A percentile compares a stretch with the other conserved stretches of the same genome.
These are phyloP conservation scores for Geotrichum aggregatum DNA, from an alignment of 1,139 yeast species.

Conservation along the genomic window DNA sequence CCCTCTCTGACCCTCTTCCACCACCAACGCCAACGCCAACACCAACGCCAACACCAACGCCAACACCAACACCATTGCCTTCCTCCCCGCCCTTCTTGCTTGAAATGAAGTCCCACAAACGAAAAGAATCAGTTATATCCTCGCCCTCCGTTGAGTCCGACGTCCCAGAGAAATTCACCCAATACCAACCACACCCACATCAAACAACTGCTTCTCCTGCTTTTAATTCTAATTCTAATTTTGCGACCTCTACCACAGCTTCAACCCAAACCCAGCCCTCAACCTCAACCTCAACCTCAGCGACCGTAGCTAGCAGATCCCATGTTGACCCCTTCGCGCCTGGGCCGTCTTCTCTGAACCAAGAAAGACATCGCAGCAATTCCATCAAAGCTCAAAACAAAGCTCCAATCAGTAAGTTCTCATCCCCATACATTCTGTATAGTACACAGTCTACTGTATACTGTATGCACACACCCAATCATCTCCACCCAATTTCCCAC, in stretches of 20 bases:
- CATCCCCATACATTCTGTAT: background rate
- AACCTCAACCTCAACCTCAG: background rate
- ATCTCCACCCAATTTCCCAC: background rate
- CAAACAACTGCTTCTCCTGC: background rate
- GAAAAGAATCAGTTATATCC: slow-evolving; percentile 7
- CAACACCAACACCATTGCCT: background rate
- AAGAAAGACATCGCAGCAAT: background rate
- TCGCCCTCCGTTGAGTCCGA: slow-evolving; percentile 5
- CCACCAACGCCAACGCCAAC: too few species aligned
- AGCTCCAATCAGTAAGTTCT: slow-evolving; percentile 8
- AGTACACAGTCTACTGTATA: too few species aligned
- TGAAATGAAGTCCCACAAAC: slow-evolving; percentile 2
- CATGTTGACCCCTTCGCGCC: background rate
- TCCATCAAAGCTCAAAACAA: slow-evolving; percentile 3
- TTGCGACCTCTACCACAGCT: background rate
- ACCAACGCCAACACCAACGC: too few species aligned
- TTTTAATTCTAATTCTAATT: too few species aligned
- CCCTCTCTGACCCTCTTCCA: too few species aligned
- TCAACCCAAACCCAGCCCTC: background rate
- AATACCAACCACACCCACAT: background rate
- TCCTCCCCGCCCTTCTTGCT: background rate
- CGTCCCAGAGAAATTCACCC: background rate
- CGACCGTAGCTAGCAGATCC: background rate
- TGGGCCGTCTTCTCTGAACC: background rate
- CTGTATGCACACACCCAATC: too few species aligned